A percentile compares a stretch with the other conserved stretches of the same genome.
These are phyloP conservation scores for Dactylis glomerata DNA, from an alignment of 176 grass and related monocot species.

Conservation along the genomic window DNA sequence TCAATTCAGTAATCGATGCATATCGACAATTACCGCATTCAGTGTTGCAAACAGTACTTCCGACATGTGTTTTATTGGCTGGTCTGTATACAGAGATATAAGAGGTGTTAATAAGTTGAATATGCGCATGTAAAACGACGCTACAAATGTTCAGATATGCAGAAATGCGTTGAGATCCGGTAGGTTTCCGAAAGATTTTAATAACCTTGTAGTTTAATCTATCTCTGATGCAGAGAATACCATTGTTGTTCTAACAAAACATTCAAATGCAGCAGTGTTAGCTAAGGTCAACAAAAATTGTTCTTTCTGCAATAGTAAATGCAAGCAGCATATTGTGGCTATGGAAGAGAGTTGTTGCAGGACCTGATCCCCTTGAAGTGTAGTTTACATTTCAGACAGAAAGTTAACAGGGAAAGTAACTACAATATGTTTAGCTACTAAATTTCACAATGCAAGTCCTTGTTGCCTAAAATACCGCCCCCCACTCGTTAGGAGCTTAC, in stretches of 20 bases:
- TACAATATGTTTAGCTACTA: too few relatives aligned
- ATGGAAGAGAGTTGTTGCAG: neutral
- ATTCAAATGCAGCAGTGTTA: neutral
- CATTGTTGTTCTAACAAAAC: neutral
- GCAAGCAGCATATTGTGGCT: neutral
- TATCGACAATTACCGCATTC: neutral
- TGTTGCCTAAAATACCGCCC: too few relatives aligned
- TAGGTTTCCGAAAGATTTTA: conserved; percentile 1
- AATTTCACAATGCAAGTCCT: too few relatives aligned
- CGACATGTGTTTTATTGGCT: neutral
- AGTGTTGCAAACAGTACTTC: neutral
- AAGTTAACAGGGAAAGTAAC: neutral
- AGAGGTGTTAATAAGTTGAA: neutral
- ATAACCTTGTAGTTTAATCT: neutral
- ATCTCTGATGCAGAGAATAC: neutral
- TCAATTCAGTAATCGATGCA: neutral
- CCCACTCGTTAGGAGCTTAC: too few relatives aligned
- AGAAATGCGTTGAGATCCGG: neutral
- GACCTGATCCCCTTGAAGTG: neutral
- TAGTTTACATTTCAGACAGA: neutral
- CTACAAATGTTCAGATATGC: neutral
- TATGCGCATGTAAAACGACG: neutral
- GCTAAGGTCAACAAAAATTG: neutral
- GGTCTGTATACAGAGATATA: neutral
- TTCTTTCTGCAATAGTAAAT: neutral